phyloP scores from a whole-genome alignment of 805 yeast species.

The Metschnikowia arizonensis region DNA sequence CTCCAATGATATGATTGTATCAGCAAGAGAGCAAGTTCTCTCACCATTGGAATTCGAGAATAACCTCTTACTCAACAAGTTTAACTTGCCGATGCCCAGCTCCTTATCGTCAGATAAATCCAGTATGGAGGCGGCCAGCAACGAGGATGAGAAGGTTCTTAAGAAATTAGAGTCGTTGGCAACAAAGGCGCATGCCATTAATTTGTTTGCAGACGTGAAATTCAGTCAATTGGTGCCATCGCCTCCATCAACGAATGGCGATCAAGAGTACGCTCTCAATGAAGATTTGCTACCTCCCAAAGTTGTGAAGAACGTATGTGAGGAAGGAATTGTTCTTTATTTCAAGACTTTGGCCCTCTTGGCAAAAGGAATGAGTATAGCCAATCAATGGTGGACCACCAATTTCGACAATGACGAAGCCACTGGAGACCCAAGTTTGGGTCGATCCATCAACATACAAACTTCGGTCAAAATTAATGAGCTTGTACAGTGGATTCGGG shows the following conservation, averaged over 20 bases:
- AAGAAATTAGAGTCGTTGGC: slow-evolving; percentile 65
- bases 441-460: slow-evolving; percentile 18
- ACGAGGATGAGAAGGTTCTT: slow-evolving; percentile 35
- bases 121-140: slow-evolving; percentile 13
- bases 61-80: slow-evolving; percentile 32
- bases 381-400: slow-evolving; percentile 86
- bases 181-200: slow-evolving; percentile 86
- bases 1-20: slow-evolving; percentile 1
- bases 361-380: slow-evolving; percentile 80
- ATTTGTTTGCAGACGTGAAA: slow-evolving; percentile 86
- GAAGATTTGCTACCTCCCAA: slow-evolving; percentile 51
- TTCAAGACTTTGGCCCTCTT: slow-evolving; percentile 78
- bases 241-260: slow-evolving; percentile 50
- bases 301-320: slow-evolving; percentile 59
- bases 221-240: slow-evolving; percentile 79
- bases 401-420: slow-evolving; percentile 20
- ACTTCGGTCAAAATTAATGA: slow-evolving; percentile 48
- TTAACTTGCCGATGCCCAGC: slow-evolving; percentile 29
- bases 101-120: slow-evolving; percentile 22
- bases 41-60: slow-evolving; percentile 26
- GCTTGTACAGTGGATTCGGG: slow-evolving; percentile 88
- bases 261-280: slow-evolving; percentile 34
- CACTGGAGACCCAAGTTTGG: slow-evolving; percentile 11
- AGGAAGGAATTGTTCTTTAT: slow-evolving; percentile 82
- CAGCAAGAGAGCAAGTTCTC: slow-evolving; percentile 6